Conservation (phyloP, 441 rosid species). For the Jatropha multifida region DNA sequence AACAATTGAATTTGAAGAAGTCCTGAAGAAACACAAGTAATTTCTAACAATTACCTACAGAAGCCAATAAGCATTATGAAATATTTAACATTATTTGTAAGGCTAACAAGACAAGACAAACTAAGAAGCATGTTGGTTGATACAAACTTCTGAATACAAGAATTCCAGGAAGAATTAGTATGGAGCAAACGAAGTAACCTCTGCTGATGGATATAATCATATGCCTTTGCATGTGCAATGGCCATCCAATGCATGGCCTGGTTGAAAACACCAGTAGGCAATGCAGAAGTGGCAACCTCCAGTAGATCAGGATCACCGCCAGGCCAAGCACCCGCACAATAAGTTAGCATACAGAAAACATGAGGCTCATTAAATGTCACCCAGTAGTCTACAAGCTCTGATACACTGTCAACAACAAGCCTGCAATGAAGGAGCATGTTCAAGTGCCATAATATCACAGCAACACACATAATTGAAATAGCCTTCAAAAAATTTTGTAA, state of each 20-base stretch:
- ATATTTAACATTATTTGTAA: neutral
- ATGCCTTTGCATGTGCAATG: slow-evolving; percentile 80
- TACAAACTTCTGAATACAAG: neutral
- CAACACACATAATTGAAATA: neutral
- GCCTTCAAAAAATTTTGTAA: neutral
- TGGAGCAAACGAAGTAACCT: slow-evolving; percentile 38
- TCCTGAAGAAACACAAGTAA: slow-evolving; percentile 35
- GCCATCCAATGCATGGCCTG: slow-evolving; percentile 90
- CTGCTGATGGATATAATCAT: slow-evolving; percentile 70
- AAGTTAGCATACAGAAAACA: slow-evolving; percentile 88
- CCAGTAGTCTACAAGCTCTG: slow-evolving; percentile 85
- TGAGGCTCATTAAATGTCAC: slow-evolving; percentile 94
- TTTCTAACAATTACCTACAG: neutral
- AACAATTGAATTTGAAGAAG: slow-evolving; percentile 49
- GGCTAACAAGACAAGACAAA: too few species aligned
- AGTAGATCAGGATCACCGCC: slow-evolving; percentile 93
- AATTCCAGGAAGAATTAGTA: neutral
- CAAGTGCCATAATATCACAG: slow-evolving; percentile 3
- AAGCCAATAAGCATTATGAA: neutral
- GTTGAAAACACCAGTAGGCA: slow-evolving; percentile 86
- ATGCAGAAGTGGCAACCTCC: slow-evolving; percentile 84
- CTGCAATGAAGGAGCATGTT: slow-evolving; percentile 39
- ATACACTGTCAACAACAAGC: slow-evolving; percentile 80
- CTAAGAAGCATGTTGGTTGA: neutral
- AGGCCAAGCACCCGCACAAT: slow-evolving; percentile 97